Conservation (phyloP, 1,284 basidiomycete genomes). For the Pholiota adiposa region DNA sequence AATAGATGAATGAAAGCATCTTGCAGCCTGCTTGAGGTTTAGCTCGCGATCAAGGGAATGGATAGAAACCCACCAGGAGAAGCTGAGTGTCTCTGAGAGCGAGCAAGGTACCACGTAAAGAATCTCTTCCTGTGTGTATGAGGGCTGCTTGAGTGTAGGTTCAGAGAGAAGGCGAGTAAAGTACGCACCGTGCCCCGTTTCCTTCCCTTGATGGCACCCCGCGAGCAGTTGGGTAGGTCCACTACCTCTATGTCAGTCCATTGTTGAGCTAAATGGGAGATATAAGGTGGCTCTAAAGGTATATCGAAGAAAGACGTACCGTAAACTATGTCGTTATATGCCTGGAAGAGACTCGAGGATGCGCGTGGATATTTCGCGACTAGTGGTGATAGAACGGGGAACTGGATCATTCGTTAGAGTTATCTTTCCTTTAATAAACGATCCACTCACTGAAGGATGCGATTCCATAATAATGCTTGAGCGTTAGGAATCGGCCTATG, state of each 20-base stretch:
- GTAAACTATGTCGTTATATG: slow-evolving; percentile 63
- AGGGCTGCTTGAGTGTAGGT: not conserved
- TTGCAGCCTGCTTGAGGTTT: slow-evolving; percentile 48
- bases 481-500: no score
- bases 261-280: slow-evolving; percentile 63
- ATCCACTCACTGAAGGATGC: slow-evolving; percentile 22
- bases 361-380: slow-evolving; percentile 56
- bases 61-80: slow-evolving; percentile 34
- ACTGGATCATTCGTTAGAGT: slow-evolving; percentile 28
- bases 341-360: slow-evolving; percentile 57
- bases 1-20: slow-evolving; percentile 51
- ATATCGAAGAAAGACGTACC: slow-evolving; percentile 36
- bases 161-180: slow-evolving; percentile 1
- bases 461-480: slow-evolving; percentile 21
- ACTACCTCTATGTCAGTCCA: slow-evolving; percentile 68
- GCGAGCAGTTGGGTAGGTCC: slow-evolving; percentile 57
- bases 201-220: slow-evolving; percentile 64
- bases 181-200: slow-evolving; percentile 56
- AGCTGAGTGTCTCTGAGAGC: slow-evolving; percentile 65
- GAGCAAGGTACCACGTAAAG: slow-evolving; percentile 70
- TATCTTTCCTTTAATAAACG: not conserved
- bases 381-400: slow-evolving; percentile 38
- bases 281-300: no score
- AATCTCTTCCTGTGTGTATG: slow-evolving; percentile 34
- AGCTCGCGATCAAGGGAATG: not conserved